Base-by-base conservation (phyloP, 1,284 basidiomycete species). In the Trichosporon sp. region DNA sequence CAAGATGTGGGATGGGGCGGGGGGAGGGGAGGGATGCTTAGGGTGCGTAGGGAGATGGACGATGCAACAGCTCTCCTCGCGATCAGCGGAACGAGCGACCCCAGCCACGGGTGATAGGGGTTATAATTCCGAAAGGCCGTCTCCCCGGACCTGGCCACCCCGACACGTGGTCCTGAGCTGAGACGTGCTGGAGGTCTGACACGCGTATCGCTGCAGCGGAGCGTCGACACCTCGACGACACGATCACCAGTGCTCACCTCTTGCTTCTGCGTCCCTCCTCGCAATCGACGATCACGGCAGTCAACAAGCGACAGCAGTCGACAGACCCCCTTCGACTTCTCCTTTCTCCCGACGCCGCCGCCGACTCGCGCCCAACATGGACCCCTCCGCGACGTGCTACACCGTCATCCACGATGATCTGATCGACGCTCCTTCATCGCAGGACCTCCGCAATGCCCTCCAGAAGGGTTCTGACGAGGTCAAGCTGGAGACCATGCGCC, bases 401-500 rank as follows among this genome's bases (percentile, higher is more conserved):
- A 94, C 93, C 26, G 87, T 96, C 78, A 89, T 96, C 70, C 93
- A 95, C 79, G 91, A 92, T 81, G 88, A 87, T 73, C 87, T 88
- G 32, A 70, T 80, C 67, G 92, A 93, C 83, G 87, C 88, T 19
- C 92, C 92, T n/a, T 90, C 92, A 37, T 88, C 89, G 1, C 88
- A 91, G 77, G 96, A 99, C 78, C 88, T 99, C 70, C 89, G 95
- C 72, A 88, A 90, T 74, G 89, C 90, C 61, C 88, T 99, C 67
- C 93, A 98, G 86, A 98, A 97, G 85, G 96, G 95, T 72, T 81
- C 81, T 26, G 96, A 98, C 85, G 96, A 98, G 78, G 91, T 95
- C 86, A 99, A 98, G 87, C 87, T 98, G 80, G 96, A 99, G 85
- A 95, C 96, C 78, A 90, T 99, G 87, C 90, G 95, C 81, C 92